Percentiles rank a stretch among this genome's conserved stretches.
These are phyloP conservation scores for Albophoma yamanashiensis DNA, from an alignment of 2,329 filamentous ascomycete genomes.

Conservation along the genomic window DNA sequence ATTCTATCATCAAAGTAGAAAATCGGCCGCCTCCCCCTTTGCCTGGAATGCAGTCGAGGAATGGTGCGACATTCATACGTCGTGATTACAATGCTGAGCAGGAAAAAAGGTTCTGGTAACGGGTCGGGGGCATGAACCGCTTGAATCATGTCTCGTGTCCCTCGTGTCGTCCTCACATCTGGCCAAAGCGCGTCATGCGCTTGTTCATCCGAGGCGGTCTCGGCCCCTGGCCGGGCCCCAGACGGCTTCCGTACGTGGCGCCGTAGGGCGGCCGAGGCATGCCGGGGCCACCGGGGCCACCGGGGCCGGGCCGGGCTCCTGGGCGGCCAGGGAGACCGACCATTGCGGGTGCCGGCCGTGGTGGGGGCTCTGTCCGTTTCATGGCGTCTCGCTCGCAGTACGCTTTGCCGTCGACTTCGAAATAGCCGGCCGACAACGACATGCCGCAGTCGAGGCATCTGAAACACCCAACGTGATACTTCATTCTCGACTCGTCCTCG, in stretches of 20 bases:
- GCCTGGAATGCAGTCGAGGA: neutral
- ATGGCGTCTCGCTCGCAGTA: constrained; percentile 86
- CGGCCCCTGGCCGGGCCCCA: constrained; percentile 6
- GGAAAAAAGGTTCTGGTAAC: neutral
- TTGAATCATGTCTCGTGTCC: neutral
- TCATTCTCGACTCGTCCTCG: constrained; percentile 65
- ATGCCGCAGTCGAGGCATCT: constrained; percentile 69
- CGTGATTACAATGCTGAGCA: neutral
- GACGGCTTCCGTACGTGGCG: constrained; percentile 6
- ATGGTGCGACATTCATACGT: neutral
- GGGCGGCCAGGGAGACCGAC: constrained; percentile 9
- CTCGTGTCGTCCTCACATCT: neutral
- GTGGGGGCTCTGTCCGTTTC: constrained; percentile 31
- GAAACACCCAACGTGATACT: constrained; percentile 84
- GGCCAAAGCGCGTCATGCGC: constrained; percentile 47
- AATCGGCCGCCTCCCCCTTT: neutral
- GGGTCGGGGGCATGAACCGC: neutral
- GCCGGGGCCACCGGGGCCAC: constrained; percentile 3
- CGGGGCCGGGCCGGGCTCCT: constrained; percentile 5
- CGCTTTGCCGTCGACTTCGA: constrained; percentile 68
- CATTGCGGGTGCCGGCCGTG: constrained; percentile 10
- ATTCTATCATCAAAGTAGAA: neutral
- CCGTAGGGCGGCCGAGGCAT: constrained; percentile 4
- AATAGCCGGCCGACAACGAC: constrained; percentile 75
- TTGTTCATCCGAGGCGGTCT: constrained; percentile 46